These are phyloP conservation scores for Neurospora intermedia DNA, from an alignment of 495 filamentous ascomycete genomes.

Conservation along the genomic window DNA sequence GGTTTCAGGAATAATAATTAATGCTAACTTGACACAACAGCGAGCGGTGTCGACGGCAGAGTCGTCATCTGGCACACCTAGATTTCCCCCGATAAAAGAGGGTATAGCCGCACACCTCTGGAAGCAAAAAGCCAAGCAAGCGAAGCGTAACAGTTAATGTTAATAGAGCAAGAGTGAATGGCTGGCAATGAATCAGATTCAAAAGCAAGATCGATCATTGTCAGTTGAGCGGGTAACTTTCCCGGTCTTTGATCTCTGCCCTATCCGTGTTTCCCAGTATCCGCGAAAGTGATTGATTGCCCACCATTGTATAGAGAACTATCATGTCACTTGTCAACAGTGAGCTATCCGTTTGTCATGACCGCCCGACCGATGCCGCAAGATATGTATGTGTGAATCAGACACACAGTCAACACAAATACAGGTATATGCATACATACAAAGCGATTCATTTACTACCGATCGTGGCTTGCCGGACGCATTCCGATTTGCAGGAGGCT, in stretches of 20 bases:
- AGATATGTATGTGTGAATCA: neutral
- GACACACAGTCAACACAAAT: neutral
- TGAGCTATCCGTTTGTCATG: neutral
- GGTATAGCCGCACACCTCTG: neutral
- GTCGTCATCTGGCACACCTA: conserved; percentile 65
- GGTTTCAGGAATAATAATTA: conserved; percentile 1
- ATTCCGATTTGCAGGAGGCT: neutral
- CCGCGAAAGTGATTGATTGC: neutral
- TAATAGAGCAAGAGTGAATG: neutral
- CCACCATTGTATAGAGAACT: neutral
- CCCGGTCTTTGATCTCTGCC: conserved; percentile 2
- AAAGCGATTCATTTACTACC: neutral
- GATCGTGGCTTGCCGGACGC: neutral
- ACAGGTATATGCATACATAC: neutral
- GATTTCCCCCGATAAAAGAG: conserved; percentile 6
- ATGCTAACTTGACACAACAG: conserved; percentile 40
- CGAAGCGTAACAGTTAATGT: neutral
- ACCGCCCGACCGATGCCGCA: neutral
- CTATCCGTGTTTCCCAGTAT: neutral
- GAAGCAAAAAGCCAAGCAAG: neutral
- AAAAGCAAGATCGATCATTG: neutral
- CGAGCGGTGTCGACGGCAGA: conserved; percentile 89
- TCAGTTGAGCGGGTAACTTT: neutral
- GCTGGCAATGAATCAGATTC: neutral
- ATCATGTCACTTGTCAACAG: neutral